Base-by-base conservation (phyloP, 2,329 filamentous ascomycete species). In the Aspergillus transmontanensis region DNA sequence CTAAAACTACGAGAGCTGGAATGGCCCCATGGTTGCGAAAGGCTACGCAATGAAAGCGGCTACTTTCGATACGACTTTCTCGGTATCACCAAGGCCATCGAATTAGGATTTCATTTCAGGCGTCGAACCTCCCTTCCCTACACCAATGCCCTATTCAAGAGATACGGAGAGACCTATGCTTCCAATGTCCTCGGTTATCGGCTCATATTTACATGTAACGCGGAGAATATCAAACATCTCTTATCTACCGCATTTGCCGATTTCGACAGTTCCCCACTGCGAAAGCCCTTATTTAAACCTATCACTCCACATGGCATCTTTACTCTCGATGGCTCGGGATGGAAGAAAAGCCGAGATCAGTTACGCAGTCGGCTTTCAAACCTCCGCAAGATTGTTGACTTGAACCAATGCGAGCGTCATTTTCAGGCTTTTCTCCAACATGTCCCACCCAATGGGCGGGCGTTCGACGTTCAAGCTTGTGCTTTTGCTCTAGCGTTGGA, bases 231-330 rank as follows among this genome's bases (percentile, higher is more conserved):
- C 14, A 64, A 62, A 23, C 64, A 62, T 23, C 32, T 66, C 4
- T 34, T 64, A 3, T 64, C 57, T 26, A 60, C 51, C 10, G 53
- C 34, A 10, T 66, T 66, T 36, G 21, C 26, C 32, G 59, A 66
- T 32, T 66, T 60, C 9, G 64, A 66, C 48, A 62, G 59, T 12
- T 63, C 64, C 16, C 45, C 57, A 3, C 19, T 63, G n/a, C 57
- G 63, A 21, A 58, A 50, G n/a, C 64, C 53, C 6, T 14, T 66
- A 34, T 63, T 66, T 39, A 14, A 56, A 19, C 55, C 63, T 11
- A 63, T 66, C 28, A 66, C 64, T 5, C 64, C 64, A 21, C 57
- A 65, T 58, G 64, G 64, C 0, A 66, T 66, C 30, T 65, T 65
- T n/a, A 62, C 63, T 16, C 53, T 63, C 4, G 64, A 66, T 19